These are phyloP conservation scores for Yarrowia yakushimensis DNA, from an alignment of 805 yeast genomes.

Conservation along the genomic window DNA sequence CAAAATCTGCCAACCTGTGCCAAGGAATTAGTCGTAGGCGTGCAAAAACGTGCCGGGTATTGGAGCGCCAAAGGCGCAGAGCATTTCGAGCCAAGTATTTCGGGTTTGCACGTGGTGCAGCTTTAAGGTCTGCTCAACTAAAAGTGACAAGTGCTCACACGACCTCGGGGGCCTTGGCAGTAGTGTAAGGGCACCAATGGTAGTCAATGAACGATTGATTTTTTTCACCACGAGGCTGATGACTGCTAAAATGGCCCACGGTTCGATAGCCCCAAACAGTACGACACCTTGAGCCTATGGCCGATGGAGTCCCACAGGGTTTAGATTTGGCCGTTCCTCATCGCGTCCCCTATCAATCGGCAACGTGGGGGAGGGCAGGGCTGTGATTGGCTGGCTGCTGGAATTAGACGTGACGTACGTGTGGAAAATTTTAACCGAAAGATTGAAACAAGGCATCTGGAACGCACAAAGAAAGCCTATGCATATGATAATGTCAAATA, in stretches of 20 bases:
- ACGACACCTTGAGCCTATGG: constrained; percentile 4
- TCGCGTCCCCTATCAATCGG: constrained; percentile 18
- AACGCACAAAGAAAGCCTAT: neutral
- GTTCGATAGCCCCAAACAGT: neutral
- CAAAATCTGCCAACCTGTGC: neutral
- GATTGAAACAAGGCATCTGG: neutral
- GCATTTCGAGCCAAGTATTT: neutral
- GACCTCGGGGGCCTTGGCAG: constrained; percentile 7
- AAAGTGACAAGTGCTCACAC: constrained; percentile 1
- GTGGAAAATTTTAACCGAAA: constrained; percentile 18
- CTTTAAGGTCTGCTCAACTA: neutral
- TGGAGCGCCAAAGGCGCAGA: neutral
- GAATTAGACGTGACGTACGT: constrained; percentile 4
- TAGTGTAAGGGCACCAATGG: neutral
- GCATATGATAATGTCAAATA: constrained; percentile 20
- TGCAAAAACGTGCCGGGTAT: neutral
- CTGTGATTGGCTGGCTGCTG: neutral
- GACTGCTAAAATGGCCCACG: neutral
- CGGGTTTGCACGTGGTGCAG: constrained; percentile 1
- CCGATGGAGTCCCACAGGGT: neutral
- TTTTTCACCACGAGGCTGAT: neutral
- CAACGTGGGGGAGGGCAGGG: constrained; percentile 5
- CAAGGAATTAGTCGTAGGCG: neutral
- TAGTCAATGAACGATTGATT: constrained; percentile 6
- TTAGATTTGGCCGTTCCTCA: constrained; percentile 7